Evolutionary conservation across 768 basidiomycete species (phyloP), one percentile per base, ranked within the genome.

Genomic region (Sarcodon aspratus): DNA sequence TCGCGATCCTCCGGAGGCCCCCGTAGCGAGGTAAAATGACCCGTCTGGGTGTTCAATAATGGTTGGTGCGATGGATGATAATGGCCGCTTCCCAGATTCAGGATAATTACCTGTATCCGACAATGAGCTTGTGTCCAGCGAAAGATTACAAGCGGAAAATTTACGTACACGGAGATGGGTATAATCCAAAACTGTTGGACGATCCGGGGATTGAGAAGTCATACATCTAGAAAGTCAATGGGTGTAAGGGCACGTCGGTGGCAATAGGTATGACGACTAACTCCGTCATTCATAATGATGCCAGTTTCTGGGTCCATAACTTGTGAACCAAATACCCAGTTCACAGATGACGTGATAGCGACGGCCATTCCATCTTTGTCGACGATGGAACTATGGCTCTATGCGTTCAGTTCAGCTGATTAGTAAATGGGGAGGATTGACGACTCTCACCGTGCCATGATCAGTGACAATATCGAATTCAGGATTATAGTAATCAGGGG

Each of bases 361-460:
- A 92, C 89, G 0, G 85, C 92, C 76, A 94, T 91, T 15, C 91
- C 91, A 58, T 83, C 70, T 56, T 74, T 72, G 65, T 98, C 95
- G 6, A 95, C 68, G 7, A 84, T 75, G 6, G 86, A 89, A 6
- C 85, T 74, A 59, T 97, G 94, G 49, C 90, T 93, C 80, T 92
- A n/a, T n/a, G 57, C 49, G 45, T 21, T 11, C 48, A 27, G 21
- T 27, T 27, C 21, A 27, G 21, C 21, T 27, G 21, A 27, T 27
- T 27, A 27, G 21, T 27, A 27, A 27, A 5, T 27, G 21, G 21
- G 21, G 9, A 36, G 46, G 50, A n/a, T 44, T 36, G 36, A 35
- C 50, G 15, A 27, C 46, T 62, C 80, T 54, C 55, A 86, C 85
- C 1, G 95, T 97, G 44, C 95, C 95, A 64, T 94, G 89, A 65